Evolutionary conservation across 2,329 filamentous ascomycete species (phyloP), one percentile per base, ranked within the genome.

Genomic region (Microsporum ferrugineum): DNA sequence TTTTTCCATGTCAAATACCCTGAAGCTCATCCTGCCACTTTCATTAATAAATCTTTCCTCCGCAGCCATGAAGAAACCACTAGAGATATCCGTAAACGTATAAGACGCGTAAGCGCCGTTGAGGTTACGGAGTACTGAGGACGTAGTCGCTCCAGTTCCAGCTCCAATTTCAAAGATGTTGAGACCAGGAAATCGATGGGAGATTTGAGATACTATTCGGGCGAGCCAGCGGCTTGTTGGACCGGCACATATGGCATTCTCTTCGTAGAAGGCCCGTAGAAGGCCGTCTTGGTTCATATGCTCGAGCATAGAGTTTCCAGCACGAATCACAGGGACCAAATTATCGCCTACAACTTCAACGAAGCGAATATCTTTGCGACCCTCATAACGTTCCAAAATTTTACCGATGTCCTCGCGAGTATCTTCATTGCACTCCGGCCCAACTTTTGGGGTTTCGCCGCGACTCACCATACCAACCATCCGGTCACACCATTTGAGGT

Each of bases 81-180:
- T 62, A 0, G 74, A 74, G 12, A 79, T 72, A 61, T 80, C 78
- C 0, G 79, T 80, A 66, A 71, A 81, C 0, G 74, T 77, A 65
- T 80, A 81, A 1, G 69, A 71, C 1, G 68, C 64, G 53, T 74
- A 76, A 7, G 63, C 63, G 1, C 64, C 12, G 0, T 67, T 70
- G 12, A 78, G 63, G 2, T 59, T 56, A 1, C 65, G 59, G 2
- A 80, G 65, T 2, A 79, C 66, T 1, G 59, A 60, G 1, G 69
- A 65, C 0, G 78, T 80, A 0, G 76, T 70, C 8, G 71, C 72
- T 2, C 77, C 78, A 2, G 76, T 78, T 0, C 78, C 78, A 8
- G 74, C 77, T 10, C 67, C 77, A n/a, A 72, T 71, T 57, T 79
- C 77, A 4, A 80, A 63, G 31, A 80, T 71, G 1, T 74, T 73